Conservation (phyloP, 2,329 filamentous ascomycete genomes). For the Xylaria multiplex region DNA sequence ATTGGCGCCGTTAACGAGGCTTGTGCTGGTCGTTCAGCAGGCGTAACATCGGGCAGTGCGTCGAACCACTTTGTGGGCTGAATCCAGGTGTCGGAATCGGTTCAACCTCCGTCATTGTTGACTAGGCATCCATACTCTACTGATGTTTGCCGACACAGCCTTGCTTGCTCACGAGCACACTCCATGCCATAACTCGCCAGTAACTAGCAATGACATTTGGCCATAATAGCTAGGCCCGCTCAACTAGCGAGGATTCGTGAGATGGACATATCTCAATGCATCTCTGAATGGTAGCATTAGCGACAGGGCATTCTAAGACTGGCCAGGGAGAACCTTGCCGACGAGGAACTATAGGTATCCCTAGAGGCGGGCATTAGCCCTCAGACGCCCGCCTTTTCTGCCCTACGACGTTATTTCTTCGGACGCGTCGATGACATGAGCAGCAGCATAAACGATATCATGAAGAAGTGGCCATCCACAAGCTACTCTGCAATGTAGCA, state of each 20-base stretch:
- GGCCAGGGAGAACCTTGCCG: background rate
- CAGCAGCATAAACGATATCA: background rate
- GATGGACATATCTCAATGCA: background rate
- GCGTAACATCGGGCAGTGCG: slow-evolving; percentile 14
- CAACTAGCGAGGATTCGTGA: background rate
- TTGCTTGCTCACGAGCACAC: slow-evolving; percentile 4
- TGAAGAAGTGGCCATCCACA: background rate
- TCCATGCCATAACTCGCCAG: background rate
- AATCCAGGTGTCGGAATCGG: slow-evolving; percentile 11
- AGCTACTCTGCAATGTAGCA: background rate
- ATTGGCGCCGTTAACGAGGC: slow-evolving; percentile 31
- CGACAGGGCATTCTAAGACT: background rate
- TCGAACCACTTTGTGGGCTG: slow-evolving; percentile 16
- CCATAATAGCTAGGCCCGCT: background rate
- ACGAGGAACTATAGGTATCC: background rate
- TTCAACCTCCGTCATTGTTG: background rate
- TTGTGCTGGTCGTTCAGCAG: slow-evolving; percentile 1
- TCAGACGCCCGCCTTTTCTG: background rate
- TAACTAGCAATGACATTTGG: background rate
- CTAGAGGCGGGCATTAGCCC: background rate
- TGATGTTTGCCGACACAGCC: slow-evolving; percentile 8
- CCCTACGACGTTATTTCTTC: background rate
- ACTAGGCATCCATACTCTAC: background rate
- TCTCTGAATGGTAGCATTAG: background rate
- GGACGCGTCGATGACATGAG: slow-evolving; percentile 2